Percentiles rank a stretch among this genome's conserved stretches.
These are phyloP conservation scores for Lojkania enalia DNA, from an alignment of 2,329 filamentous ascomycete genomes.

Conservation along the genomic window DNA sequence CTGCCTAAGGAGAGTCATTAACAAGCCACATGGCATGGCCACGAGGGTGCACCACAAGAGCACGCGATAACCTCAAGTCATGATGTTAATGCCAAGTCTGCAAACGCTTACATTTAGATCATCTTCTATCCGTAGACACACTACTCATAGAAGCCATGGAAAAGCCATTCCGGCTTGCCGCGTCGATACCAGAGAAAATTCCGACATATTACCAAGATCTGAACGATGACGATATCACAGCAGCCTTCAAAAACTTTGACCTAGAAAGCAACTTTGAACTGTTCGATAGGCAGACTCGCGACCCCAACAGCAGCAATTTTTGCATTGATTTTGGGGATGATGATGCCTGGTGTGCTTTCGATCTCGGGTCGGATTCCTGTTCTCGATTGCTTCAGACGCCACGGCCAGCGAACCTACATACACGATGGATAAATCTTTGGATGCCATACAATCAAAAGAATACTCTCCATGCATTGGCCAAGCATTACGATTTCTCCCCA, in stretches of 20 bases:
- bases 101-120: too few relatives aligned
- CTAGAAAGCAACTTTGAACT: constrained; percentile 50
- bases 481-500: constrained; percentile 69
- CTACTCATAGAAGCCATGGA: constrained; percentile 23
- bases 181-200: constrained; percentile 32
- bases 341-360: constrained; percentile 59
- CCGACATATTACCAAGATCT: constrained; percentile 42
- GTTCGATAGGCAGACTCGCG: constrained; percentile 48
- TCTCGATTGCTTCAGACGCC: constrained; percentile 40
- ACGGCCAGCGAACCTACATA: constrained; percentile 55
- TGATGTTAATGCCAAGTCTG: not conserved
- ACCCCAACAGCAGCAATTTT: constrained; percentile 58
- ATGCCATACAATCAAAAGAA: constrained; percentile 63
- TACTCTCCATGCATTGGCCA: constrained; percentile 59
- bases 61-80: not conserved
- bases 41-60: constrained; percentile 37
- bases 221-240: constrained; percentile 35
- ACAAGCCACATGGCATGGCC: constrained; percentile 28
- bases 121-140: too few relatives aligned
- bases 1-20: constrained; percentile 27
- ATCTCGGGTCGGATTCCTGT: constrained; percentile 54
- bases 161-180: constrained; percentile 30
- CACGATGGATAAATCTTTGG: constrained; percentile 80
- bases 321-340: constrained; percentile 66
- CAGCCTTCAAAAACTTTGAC: constrained; percentile 60